Evolutionary conservation across 768 basidiomycete genomes (phyloP).

Genomic region (Lactarius psammicola): DNA sequence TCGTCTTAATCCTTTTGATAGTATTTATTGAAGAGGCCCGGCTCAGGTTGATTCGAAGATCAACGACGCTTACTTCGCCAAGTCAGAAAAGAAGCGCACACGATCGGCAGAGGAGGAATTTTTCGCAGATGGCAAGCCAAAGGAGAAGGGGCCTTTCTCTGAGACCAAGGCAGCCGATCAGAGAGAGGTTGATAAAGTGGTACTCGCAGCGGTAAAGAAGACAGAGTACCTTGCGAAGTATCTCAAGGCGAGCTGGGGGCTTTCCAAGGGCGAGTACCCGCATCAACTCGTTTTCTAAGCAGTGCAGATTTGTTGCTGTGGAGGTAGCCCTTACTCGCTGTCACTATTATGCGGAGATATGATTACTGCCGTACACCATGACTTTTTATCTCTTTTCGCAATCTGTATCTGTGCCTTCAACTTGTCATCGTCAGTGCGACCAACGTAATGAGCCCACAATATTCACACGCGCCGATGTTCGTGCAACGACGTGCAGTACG

Average conservation of each 20-base stretch:
- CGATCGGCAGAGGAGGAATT: constrained; percentile 94
- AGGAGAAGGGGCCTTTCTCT: constrained; percentile 82
- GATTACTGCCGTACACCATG: constrained; percentile 28
- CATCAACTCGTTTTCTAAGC: constrained; percentile 87
- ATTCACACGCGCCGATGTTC: constrained; percentile 22
- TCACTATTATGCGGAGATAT: constrained; percentile 26
- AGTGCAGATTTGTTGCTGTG: constrained; percentile 24
- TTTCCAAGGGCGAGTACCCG: constrained; percentile 96
- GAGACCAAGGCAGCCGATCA: constrained; percentile 88
- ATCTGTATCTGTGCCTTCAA: constrained; percentile 23
- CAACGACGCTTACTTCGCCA: constrained; percentile 93
- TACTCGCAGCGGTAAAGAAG: constrained; percentile 86
- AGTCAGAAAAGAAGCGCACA: constrained; percentile 65
- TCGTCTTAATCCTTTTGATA: constrained; percentile 7
- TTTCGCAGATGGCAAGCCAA: constrained; percentile 91
- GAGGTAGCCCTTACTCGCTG: constrained; percentile 25
- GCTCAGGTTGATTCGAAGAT: constrained; percentile 80
- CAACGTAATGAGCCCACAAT: neutral
- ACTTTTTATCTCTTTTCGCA: constrained; percentile 23
- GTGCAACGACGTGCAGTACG: constrained; percentile 6
- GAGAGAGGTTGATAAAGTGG: constrained; percentile 77
- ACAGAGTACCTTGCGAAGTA: constrained; percentile 90
- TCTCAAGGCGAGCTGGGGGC: constrained; percentile 87
- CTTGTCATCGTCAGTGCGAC: neutral
- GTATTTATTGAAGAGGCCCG: constrained; percentile 9